These are phyloP conservation scores for Citrus medica DNA, from an alignment of 345 rosid species.

Conservation along the genomic window DNA sequence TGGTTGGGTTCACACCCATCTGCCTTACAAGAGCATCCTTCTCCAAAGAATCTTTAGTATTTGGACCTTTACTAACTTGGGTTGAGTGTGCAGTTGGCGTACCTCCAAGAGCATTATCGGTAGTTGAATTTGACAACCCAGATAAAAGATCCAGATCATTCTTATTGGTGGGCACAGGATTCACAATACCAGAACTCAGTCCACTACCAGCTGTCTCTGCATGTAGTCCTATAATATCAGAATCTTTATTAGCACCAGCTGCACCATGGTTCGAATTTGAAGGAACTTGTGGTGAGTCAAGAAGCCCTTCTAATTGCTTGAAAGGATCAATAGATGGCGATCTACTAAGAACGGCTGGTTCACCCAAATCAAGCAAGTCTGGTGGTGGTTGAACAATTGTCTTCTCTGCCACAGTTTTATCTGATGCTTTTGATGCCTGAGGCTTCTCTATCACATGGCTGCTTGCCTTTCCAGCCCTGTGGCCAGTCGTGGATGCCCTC, in stretches of 20 bases:
- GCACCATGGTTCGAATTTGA: constrained; percentile 20
- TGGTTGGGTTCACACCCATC: constrained; percentile 84
- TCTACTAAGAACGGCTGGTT: constrained; percentile 38
- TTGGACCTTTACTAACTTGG: constrained; percentile 63
- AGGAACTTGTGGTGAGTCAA: constrained; percentile 39
- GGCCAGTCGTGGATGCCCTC: constrained; percentile 53
- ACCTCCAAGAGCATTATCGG: constrained; percentile 17
- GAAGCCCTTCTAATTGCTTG: constrained; percentile 78
- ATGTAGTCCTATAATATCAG: constrained; percentile 57
- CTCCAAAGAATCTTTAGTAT: constrained; percentile 60
- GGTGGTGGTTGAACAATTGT: constrained; percentile 57
- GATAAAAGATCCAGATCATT: constrained; percentile 27
- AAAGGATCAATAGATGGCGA: constrained; percentile 66
- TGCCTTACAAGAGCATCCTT: constrained; percentile 91
- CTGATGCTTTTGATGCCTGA: constrained; percentile 17
- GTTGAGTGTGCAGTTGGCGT: constrained; percentile 12
- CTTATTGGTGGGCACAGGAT: constrained; percentile 11
- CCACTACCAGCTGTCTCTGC: constrained; percentile 34
- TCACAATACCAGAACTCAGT: constrained; percentile 13
- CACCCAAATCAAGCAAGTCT: constrained; percentile 89
- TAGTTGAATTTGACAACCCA: constrained; percentile 22
- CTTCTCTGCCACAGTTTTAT: constrained; percentile 30
- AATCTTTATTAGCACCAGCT: constrained; percentile 17
- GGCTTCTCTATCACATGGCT: constrained; percentile 35
- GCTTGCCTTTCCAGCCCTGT: constrained; percentile 47